These are phyloP conservation scores for Tetradesmus obliquus DNA, from an alignment of 139 green algal genomes.

Conservation along the genomic window DNA sequence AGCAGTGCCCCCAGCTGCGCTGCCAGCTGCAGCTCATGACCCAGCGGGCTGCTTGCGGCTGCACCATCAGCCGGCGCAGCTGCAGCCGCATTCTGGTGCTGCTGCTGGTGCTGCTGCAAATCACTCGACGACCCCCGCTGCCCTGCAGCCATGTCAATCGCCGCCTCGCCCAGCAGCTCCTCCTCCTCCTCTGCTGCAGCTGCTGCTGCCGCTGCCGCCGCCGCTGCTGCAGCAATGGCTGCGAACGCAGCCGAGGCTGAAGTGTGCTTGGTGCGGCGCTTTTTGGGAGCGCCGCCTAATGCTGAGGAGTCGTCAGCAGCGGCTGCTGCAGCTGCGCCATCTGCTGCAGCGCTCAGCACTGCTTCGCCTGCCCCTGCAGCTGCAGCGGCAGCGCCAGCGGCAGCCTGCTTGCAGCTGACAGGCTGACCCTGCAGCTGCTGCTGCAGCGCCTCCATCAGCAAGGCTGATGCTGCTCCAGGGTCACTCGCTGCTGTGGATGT, in stretches of 20 bases:
- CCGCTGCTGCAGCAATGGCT: conserved; percentile 26
- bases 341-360: background rate
- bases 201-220: conserved; percentile 15
- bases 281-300: background rate
- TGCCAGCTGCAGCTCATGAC: background rate
- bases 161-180: background rate
- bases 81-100: background rate
- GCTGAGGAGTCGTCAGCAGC: background rate
- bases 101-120: conserved; percentile 4
- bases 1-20: conserved; percentile 1
- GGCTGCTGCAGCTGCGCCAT: background rate
- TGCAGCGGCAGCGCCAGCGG: background rate
- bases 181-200: background rate
- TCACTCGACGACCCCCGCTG: background rate
- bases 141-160: background rate
- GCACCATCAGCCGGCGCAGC: background rate
- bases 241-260: conserved; percentile 34
- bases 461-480: background rate
- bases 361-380: conserved; percentile 14
- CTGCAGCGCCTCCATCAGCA: conserved; percentile 29
- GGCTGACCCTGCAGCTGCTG: conserved; percentile 12
- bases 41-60: background rate
- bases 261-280: background rate
- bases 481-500: background rate
- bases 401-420: background rate